Evolutionary conservation across 208 protist species (phyloP).

Genomic region (Acanthamoeba royreba): DNA sequence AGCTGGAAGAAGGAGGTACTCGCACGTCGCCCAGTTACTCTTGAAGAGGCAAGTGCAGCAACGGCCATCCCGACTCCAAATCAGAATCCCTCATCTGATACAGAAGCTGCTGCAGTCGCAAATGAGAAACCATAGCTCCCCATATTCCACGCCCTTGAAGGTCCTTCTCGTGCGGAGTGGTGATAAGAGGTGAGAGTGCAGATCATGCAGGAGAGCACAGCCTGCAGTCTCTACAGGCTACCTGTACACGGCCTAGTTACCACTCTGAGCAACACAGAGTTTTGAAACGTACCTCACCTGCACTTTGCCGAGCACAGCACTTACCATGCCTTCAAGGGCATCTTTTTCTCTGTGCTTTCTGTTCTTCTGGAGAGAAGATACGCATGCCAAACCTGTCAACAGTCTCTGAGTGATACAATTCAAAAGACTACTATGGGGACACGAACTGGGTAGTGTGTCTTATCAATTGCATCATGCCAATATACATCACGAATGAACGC

Average conservation of each 20-base stretch:
- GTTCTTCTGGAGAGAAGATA: conserved; percentile 50
- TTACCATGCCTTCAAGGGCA: conserved; percentile 69
- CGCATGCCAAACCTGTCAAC: conserved; percentile 61
- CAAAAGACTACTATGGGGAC: too few relatives aligned
- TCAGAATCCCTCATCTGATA: too few relatives aligned
- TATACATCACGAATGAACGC: conserved; percentile 85
- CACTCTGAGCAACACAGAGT: not conserved
- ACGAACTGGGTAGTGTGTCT: conserved; percentile 78
- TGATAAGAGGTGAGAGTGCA: too few relatives aligned
- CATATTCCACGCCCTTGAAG: too few relatives aligned
- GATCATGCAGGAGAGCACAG: too few relatives aligned
- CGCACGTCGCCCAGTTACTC: not conserved
- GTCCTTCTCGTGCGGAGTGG: too few relatives aligned
- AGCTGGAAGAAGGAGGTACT: conserved; percentile 32
- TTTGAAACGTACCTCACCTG: not conserved
- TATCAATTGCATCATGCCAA: conserved; percentile 83
- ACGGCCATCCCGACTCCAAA: too few relatives aligned
- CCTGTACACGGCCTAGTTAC: too few relatives aligned
- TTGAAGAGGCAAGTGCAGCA: not conserved
- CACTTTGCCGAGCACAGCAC: conserved; percentile 20
- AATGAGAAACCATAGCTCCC: too few relatives aligned
- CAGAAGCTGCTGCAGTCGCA: too few relatives aligned
- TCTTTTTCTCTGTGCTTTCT: not conserved
- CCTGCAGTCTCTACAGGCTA: too few relatives aligned
- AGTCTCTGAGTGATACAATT: not conserved